These are phyloP conservation scores for Solanum chiquidenum DNA, from an alignment of 257 asterid genomes.

Conservation along the genomic window DNA sequence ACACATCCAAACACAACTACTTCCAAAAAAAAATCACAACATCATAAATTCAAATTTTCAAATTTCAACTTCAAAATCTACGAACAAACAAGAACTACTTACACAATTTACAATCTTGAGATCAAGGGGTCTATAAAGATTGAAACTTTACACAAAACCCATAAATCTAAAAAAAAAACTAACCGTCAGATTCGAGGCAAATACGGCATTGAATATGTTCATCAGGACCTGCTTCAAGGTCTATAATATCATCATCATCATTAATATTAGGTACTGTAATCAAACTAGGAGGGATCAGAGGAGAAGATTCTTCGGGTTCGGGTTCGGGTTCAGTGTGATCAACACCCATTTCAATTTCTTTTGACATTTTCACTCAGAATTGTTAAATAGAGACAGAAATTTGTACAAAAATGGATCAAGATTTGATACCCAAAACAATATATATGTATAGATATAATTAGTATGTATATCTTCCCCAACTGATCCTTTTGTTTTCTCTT, in stretches of 20 bases:
- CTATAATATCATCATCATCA: conserved; percentile 22
- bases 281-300: conserved; percentile 61
- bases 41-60: not conserved
- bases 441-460: not conserved
- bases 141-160: not conserved
- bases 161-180: not conserved
- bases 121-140: not conserved
- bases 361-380: not conserved
- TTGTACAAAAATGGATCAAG: not conserved
- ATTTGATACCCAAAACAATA: not conserved
- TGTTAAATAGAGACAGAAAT: not conserved
- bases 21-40: not conserved
- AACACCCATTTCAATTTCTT: conserved; percentile 33
- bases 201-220: conserved; percentile 97
- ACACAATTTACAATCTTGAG: not conserved
- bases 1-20: not conserved
- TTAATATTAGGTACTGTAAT: conserved; percentile 40
- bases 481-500: not conserved
- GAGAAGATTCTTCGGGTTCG: conserved; percentile 43
- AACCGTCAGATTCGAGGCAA: conserved; percentile 95
- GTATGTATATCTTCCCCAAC: not conserved
- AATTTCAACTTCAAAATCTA: not conserved
- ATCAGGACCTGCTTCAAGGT: conserved; percentile 88
- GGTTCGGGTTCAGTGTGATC: not conserved
- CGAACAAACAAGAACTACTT: not conserved